These are phyloP conservation scores for Arthrocladium fulminans DNA, from an alignment of 2,329 filamentous ascomycete species.

Conservation along the genomic window DNA sequence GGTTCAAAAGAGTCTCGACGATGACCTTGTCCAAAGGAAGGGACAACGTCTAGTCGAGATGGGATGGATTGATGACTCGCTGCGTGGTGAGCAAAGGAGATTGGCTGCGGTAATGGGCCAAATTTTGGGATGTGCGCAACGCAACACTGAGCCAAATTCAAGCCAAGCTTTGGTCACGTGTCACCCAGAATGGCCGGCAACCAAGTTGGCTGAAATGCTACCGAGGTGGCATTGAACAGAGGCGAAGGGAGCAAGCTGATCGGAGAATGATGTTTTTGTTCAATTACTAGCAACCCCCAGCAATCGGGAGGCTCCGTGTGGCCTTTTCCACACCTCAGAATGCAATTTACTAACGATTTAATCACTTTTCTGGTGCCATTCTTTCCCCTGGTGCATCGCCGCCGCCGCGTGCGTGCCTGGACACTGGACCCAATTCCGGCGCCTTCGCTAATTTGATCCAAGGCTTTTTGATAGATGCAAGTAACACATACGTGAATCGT, in stretches of 20 bases:
- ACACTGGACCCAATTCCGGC: neutral
- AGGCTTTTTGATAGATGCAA: neutral
- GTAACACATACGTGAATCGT: neutral
- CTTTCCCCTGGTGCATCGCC: neutral
- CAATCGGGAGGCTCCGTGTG: no score
- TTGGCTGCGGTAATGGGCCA: neutral
- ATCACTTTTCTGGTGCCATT: no score
- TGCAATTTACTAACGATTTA: neutral
- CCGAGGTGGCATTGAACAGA: neutral
- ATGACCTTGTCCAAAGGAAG: slow-evolving; percentile 19
- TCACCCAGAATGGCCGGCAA: neutral
- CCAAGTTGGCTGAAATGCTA: neutral
- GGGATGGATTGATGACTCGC: neutral
- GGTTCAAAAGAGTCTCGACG: slow-evolving; percentile 16
- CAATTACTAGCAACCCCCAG: no score
- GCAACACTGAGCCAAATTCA: no score
- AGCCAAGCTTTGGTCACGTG: neutral
- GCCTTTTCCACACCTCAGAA: neutral
- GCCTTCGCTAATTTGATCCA: slow-evolving; percentile 5
- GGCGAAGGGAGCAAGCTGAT: neutral
- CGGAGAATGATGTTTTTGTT: neutral
- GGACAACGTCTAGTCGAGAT: slow-evolving; percentile 22
- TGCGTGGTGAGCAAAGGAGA: slow-evolving; percentile 4
- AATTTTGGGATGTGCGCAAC: slow-evolving; percentile 2
- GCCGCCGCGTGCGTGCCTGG: no score